Evolutionary conservation across 139 green algal species (phyloP).

Genomic region (Pleodorina starrii): DNA sequence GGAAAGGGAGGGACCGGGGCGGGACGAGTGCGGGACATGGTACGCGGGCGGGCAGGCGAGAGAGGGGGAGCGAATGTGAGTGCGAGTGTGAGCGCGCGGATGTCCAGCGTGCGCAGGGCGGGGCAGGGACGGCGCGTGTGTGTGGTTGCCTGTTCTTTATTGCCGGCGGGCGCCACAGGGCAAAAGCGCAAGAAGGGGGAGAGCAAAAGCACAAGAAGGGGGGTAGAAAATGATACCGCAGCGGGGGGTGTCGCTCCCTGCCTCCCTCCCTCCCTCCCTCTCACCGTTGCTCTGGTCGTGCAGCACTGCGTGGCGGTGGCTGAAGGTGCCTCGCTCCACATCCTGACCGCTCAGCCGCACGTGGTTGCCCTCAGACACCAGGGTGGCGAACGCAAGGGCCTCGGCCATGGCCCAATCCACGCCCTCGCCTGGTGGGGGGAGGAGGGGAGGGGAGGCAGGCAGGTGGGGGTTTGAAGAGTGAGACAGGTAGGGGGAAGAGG

Average conservation of each 20-base stretch:
- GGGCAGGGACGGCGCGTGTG: no score
- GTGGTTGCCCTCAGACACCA: slow-evolving; percentile 97
- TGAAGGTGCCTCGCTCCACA: slow-evolving; percentile 98
- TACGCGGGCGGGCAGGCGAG: no score
- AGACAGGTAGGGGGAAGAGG: not conserved
- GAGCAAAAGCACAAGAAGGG: no score
- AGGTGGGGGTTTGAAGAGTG: no score
- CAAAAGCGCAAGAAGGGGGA: no score
- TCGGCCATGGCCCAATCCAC: slow-evolving; percentile 97
- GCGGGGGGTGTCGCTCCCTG: no score
- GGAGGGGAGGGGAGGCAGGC: not conserved
- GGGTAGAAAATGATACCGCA: no score
- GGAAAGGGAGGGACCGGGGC: not conserved
- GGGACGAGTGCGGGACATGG: not conserved
- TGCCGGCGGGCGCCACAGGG: no score
- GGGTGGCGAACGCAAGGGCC: slow-evolving; percentile 95
- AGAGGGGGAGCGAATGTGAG: no score
- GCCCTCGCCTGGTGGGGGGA: slow-evolving; percentile 57
- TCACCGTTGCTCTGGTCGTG: slow-evolving; percentile 80
- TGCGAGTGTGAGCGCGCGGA: no score
- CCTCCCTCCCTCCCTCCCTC: not conserved
- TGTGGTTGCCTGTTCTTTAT: no score
- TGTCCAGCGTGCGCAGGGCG: no score
- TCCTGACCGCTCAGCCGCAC: slow-evolving; percentile 97
- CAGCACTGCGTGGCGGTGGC: slow-evolving; percentile 93